phyloP scores from a whole-genome alignment of 345 rosid species.

The Eucalyptus tenuipes region DNA sequence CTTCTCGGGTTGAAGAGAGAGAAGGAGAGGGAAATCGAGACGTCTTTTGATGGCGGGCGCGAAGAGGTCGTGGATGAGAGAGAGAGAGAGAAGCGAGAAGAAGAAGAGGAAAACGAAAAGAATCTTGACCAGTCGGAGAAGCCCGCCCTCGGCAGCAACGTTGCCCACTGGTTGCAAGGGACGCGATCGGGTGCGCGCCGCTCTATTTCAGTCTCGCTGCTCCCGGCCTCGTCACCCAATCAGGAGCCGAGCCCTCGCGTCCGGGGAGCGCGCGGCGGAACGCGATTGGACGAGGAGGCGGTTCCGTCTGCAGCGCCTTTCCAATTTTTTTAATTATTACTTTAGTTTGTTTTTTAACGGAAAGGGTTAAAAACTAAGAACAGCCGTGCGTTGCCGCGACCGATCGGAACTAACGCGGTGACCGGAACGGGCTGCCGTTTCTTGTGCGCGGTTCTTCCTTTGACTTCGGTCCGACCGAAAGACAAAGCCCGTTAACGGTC shows the following conservation, averaged over 20 bases:
- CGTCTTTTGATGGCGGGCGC: neutral
- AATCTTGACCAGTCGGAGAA: neutral
- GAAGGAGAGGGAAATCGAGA: neutral
- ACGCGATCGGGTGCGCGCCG: neutral
- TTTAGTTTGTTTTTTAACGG: neutral
- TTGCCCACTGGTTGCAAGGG: neutral
- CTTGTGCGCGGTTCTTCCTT: neutral
- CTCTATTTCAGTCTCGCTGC: neutral
- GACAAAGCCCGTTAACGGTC: neutral
- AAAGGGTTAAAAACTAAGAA: neutral
- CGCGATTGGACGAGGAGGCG: neutral
- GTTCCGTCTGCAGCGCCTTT: neutral
- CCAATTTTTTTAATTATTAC: neutral
- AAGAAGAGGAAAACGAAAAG: neutral
- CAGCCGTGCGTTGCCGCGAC: neutral
- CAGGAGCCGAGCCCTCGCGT: neutral
- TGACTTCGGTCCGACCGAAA: neutral
- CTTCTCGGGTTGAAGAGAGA: neutral
- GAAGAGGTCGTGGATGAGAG: neutral
- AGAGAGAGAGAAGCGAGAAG: neutral
- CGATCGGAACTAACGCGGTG: neutral
- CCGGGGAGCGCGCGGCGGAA: neutral
- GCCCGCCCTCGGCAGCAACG: neutral
- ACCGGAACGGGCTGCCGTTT: neutral
- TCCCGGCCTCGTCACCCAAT: accelerated